Evolutionary conservation across 2,329 filamentous ascomycete genomes (phyloP).

Genomic region (Botrytis galanthina): DNA sequence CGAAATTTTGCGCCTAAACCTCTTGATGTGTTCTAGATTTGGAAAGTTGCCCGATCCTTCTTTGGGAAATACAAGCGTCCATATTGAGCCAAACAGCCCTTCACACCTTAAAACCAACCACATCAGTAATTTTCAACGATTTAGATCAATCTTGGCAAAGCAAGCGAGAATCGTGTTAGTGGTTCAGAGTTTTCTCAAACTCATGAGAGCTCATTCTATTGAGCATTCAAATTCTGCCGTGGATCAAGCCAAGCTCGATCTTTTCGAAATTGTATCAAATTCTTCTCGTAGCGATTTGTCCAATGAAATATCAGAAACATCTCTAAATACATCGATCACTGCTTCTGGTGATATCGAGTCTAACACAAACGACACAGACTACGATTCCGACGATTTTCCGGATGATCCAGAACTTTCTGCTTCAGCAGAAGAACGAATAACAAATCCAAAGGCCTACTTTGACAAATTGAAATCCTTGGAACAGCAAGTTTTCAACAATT

Average conservation of each 20-base stretch:
- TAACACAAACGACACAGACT: background rate
- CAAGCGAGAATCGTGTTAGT: background rate
- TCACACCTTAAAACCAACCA: too few relatives aligned
- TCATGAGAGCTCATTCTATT: background rate
- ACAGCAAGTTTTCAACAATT: background rate
- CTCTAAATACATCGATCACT: background rate
- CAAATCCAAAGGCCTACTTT: background rate
- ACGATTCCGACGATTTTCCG: slow-evolving; percentile 4
- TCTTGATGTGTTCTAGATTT: background rate
- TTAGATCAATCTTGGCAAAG: background rate
- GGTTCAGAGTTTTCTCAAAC: background rate
- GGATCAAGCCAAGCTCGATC: background rate
- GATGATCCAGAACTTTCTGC: slow-evolving; percentile 1
- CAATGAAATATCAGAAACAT: background rate
- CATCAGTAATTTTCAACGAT: background rate
- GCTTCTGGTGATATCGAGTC: background rate
- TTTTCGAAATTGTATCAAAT: background rate
- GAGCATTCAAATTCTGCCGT: background rate
- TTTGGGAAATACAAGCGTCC: background rate
- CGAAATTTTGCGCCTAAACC: background rate
- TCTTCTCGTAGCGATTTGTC: background rate
- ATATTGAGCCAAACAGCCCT: background rate
- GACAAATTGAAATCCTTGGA: slow-evolving; percentile 9
- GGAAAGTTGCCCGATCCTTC: background rate
- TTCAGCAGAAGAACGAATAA: slow-evolving; percentile 5